Evolutionary conservation across 495 filamentous ascomycete species (phyloP).

Genomic region (Tuber aestivum): DNA sequence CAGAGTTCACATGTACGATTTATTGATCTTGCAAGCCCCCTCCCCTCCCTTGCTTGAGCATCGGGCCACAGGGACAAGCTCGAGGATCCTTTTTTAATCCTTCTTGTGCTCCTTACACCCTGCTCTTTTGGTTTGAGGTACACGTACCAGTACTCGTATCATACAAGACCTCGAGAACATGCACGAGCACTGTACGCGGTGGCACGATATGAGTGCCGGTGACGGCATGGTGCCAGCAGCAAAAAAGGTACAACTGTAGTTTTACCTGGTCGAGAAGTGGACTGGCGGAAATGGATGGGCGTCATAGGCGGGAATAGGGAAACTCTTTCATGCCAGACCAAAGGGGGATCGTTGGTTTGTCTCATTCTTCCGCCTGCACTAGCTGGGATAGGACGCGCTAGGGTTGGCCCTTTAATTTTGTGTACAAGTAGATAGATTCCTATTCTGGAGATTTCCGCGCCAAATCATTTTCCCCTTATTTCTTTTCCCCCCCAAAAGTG

Average conservation of each 20-base stretch:
- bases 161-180: too few species aligned
- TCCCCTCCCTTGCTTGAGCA: background rate
- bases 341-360: conserved; percentile 29
- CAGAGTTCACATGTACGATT: background rate
- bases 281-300: conserved; percentile 17
- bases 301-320: conserved; percentile 14
- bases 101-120: background rate
- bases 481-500: conserved; percentile 4
- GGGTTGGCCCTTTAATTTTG: conserved; percentile 35
- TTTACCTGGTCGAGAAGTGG: background rate
- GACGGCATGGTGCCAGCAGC: background rate
- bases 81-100: background rate
- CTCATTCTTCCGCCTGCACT: conserved; percentile 33
- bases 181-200: too few species aligned
- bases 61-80: background rate
- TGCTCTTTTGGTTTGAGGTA: background rate
- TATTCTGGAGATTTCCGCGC: conserved; percentile 2
- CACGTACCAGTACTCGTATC: too few species aligned
- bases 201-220: background rate
- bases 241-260: too few species aligned
- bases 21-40: background rate
- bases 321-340: conserved; percentile 26
- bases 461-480: conserved; percentile 4
- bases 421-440: conserved; percentile 2
- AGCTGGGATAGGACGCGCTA: conserved; percentile 22